A percentile compares a stretch with the other conserved stretches of the same genome.
phyloP scores from a whole-genome alignment of 1,139 yeast genomes.

The Pichia sp. region DNA sequence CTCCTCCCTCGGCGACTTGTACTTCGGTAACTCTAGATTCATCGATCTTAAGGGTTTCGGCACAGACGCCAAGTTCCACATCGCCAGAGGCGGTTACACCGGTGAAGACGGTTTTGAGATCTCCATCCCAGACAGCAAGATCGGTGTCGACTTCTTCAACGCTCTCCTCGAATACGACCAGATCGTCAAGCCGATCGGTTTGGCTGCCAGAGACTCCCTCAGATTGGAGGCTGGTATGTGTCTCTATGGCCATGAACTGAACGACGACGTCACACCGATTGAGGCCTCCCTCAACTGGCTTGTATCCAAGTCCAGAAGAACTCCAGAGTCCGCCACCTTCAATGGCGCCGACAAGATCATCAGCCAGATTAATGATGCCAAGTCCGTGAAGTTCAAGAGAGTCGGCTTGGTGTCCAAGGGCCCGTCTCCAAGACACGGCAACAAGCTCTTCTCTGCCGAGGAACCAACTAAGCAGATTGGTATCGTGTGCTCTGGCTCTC shows the following conservation, averaged over 20 bases:
- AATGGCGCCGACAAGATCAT: conserved; percentile 74
- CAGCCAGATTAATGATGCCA: conserved; percentile 60
- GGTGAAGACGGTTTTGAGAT: conserved; percentile 98
- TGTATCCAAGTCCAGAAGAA: conserved; percentile 75
- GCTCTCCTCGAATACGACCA: conserved; percentile 49
- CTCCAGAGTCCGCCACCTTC: conserved; percentile 44
- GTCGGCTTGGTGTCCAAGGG: conserved; percentile 76
- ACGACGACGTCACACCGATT: conserved; percentile 77
- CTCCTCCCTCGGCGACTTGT: conserved; percentile 54
- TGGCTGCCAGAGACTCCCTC: conserved; percentile 94
- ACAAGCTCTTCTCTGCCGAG: conserved; percentile 52
- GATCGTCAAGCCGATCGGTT: conserved; percentile 79
- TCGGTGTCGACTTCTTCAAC: conserved; percentile 61
- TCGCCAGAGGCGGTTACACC: conserved; percentile 94
- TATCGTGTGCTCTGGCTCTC: conserved; percentile 80
- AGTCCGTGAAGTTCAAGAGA: conserved; percentile 60
- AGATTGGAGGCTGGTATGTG: conserved; percentile 99
- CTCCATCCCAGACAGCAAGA: conserved; percentile 61
- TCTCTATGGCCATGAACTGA: conserved; percentile 87
- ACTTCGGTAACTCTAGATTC: conserved; percentile 70
- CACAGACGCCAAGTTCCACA: conserved; percentile 47
- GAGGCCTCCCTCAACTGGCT: conserved; percentile 90
- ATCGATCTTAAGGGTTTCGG: conserved; percentile 46
- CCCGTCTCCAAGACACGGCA: conserved; percentile 91
- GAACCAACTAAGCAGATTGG: conserved; percentile 60